A percentile compares a stretch with the other conserved stretches of the same genome.
Conservation (phyloP, 371 early-diverging fungal species). For the Mucor circinelloides region DNA sequence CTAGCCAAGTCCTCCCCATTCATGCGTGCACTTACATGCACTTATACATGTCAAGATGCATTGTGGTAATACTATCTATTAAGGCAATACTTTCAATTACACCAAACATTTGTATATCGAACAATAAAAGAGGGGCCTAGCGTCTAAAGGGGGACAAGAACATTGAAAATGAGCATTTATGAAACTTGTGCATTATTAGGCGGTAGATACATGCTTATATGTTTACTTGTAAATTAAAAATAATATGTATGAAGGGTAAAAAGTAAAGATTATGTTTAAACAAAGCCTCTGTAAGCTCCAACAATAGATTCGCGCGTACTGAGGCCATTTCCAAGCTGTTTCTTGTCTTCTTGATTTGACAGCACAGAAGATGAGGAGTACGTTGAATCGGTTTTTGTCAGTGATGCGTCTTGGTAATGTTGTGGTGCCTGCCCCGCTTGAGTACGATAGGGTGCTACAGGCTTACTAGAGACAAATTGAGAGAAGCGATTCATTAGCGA, state of each 20-base stretch:
- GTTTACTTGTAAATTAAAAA: neutral
- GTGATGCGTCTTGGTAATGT: neutral
- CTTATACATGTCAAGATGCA: no score
- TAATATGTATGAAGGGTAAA: neutral
- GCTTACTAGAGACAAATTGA: constrained; percentile 35
- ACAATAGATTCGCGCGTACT: constrained; percentile 4
- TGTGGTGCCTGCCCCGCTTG: neutral
- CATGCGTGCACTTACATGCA: no score
- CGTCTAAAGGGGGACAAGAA: neutral
- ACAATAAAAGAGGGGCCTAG: neutral
- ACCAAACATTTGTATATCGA: neutral
- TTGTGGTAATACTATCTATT: no score
- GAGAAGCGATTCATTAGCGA: constrained; percentile 38
- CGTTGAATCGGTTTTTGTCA: neutral
- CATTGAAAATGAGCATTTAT: neutral
- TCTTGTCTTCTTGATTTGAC: neutral
- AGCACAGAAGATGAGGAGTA: neutral
- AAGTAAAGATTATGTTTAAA: constrained; percentile 1
- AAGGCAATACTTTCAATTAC: no score
- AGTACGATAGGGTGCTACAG: constrained; percentile 7
- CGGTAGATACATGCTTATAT: neutral
- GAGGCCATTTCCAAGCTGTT: neutral
- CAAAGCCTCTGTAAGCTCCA: constrained; percentile 11
- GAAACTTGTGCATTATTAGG: neutral
- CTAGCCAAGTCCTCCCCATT: neutral